These are phyloP conservation scores for Auriscalpium microsporum DNA, from an alignment of 768 basidiomycete genomes.

Conservation along the genomic window DNA sequence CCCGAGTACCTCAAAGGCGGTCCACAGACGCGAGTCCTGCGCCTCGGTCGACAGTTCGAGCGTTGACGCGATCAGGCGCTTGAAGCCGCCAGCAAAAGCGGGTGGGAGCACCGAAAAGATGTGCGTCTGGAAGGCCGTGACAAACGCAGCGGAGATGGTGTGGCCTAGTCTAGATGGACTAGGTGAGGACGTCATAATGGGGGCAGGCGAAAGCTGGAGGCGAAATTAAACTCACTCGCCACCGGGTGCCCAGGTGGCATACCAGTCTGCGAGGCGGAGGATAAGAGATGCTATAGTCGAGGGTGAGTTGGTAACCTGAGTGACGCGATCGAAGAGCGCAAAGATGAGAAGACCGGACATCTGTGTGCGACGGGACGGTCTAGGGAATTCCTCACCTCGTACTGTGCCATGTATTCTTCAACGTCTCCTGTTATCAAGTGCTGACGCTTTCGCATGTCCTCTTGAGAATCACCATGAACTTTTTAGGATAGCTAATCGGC, in stretches of 20 bases:
- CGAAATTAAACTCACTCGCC: slow-evolving; percentile 39
- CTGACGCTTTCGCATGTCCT: slow-evolving; percentile 53
- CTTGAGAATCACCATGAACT: slow-evolving; percentile 27
- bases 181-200: slow-evolving; percentile 5
- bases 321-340: background rate
- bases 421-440: slow-evolving; percentile 57
- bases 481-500: background rate
- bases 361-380: background rate
- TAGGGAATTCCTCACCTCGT: slow-evolving; percentile 41
- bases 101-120: slow-evolving; percentile 66
- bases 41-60: slow-evolving; percentile 26
- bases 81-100: slow-evolving; percentile 60
- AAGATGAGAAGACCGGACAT: background rate
- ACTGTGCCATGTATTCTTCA: slow-evolving; percentile 44
- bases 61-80: slow-evolving; percentile 53
- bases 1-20: slow-evolving; percentile 59
- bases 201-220: background rate
- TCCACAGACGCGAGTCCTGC: slow-evolving; percentile 38
- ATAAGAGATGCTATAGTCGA: slow-evolving; percentile 44
- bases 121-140: slow-evolving; percentile 62
- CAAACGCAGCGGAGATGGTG: slow-evolving; percentile 53
- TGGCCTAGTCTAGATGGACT: slow-evolving; percentile 42
- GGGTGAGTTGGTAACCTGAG: background rate
- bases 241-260: slow-evolving; percentile 63
- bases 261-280: slow-evolving; percentile 60